Conservation (phyloP, 2,329 filamentous ascomycete genomes). For the Phyllosticta paracitricarpa region DNA sequence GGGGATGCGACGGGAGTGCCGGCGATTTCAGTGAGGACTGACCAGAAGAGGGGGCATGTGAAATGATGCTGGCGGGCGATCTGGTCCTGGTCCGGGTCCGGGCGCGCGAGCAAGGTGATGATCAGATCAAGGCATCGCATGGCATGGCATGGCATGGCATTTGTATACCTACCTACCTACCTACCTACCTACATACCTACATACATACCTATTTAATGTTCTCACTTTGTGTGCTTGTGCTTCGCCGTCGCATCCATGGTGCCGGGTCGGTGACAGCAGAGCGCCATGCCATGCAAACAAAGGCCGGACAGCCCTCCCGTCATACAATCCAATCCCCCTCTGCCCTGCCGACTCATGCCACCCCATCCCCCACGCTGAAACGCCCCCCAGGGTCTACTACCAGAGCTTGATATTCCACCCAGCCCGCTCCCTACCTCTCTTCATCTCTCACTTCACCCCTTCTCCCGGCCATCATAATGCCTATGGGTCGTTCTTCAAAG, state of each 20-base stretch:
- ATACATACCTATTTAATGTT: too few relatives aligned
- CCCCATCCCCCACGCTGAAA: conserved; percentile 1
- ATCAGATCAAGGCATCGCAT: not conserved
- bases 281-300: not conserved
- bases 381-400: not conserved
- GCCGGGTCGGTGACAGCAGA: not conserved
- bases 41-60: not conserved
- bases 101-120: not conserved
- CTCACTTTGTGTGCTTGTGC: too few relatives aligned
- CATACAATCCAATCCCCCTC: not conserved
- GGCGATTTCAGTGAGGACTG: not conserved
- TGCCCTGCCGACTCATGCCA: conserved; percentile 2
- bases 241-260: conserved; percentile 4
- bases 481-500: conserved; percentile 15
- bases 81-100: not conserved
- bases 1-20: not conserved
- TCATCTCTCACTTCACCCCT: not conserved
- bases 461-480: not conserved
- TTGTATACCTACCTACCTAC: too few relatives aligned
- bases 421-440: conserved; percentile 1
- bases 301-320: not conserved
- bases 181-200: too few relatives aligned
- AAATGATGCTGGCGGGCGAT: not conserved
- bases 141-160: too few relatives aligned
- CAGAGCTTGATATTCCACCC: conserved; percentile 6